Evolutionary conservation across 2,329 filamentous ascomycete genomes (phyloP).

Genomic region (Onygena corvina): DNA sequence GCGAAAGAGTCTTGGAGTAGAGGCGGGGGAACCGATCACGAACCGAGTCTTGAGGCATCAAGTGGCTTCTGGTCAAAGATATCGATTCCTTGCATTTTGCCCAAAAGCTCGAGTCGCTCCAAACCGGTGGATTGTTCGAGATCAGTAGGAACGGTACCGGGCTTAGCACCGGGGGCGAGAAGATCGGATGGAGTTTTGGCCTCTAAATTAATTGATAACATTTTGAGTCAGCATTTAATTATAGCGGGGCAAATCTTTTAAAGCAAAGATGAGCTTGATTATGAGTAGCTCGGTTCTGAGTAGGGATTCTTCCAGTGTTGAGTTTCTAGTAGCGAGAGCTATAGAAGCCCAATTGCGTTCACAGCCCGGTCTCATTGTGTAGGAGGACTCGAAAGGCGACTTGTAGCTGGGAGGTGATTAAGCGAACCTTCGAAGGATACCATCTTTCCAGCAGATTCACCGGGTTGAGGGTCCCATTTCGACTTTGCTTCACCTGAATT

Average conservation of each 20-base stretch:
- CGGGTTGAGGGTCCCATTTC: constrained; percentile 32
- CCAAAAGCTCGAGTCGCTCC: constrained; percentile 95
- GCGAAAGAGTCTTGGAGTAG: not conserved
- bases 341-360: not conserved
- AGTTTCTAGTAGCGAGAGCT: too few relatives aligned
- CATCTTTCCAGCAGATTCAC: constrained; percentile 31
- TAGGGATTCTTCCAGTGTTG: too few relatives aligned
- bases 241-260: too few relatives aligned
- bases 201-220: constrained; percentile 44
- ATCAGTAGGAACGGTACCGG: constrained; percentile 83
- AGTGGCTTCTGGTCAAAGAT: constrained; percentile 97
- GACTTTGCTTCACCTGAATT: constrained; percentile 16
- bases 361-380: not conserved
- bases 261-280: too few relatives aligned
- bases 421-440: constrained; percentile 36
- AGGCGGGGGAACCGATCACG: constrained; percentile 19
- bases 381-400: not conserved
- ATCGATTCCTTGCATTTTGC: constrained; percentile 98
- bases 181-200: constrained; percentile 75
- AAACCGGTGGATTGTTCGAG: constrained; percentile 93
- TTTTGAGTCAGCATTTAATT: not conserved
- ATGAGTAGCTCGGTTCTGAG: too few relatives aligned
- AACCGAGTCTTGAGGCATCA: constrained; percentile 78
- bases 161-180: constrained; percentile 63
- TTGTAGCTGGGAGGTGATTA: not conserved